Conservation (phyloP, 805 yeast genomes). For the Kazachstania kunashirensis region DNA sequence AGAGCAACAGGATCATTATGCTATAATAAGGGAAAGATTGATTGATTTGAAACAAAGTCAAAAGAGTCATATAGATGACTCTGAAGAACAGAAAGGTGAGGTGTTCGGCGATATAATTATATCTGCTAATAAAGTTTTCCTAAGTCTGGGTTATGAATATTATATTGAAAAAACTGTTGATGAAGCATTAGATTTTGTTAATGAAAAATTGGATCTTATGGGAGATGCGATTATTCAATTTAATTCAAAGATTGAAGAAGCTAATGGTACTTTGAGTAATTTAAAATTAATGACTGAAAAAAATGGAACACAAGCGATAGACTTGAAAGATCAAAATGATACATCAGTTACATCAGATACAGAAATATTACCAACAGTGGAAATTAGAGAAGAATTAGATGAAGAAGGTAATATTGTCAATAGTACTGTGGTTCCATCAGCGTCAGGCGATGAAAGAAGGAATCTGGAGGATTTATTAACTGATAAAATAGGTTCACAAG, state of each 20-base stretch:
- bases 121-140: constrained; percentile 16
- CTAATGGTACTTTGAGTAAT: constrained; percentile 28
- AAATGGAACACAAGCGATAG: background rate
- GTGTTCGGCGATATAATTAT: constrained; percentile 27
- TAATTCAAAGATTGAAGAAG: constrained; percentile 32
- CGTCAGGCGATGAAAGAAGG: constrained; percentile 6
- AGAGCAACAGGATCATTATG: constrained; percentile 23
- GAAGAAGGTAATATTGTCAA: constrained; percentile 65
- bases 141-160: constrained; percentile 28
- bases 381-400: constrained; percentile 74
- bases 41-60: constrained; percentile 4
- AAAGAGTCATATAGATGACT: constrained; percentile 3
- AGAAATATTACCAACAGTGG: constrained; percentile 51
- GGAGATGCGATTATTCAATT: constrained; percentile 36
- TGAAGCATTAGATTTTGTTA: constrained; percentile 20
- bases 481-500: background rate
- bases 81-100: constrained; percentile 12
- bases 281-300: constrained; percentile 9
- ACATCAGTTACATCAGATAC: constrained; percentile 6
- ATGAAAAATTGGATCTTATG: constrained; percentile 22
- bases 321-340: background rate
- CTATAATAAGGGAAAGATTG: constrained; percentile 11
- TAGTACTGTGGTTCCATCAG: constrained; percentile 36
- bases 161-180: constrained; percentile 21
- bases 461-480: constrained; percentile 10